Conservation (phyloP, 2,329 filamentous ascomycete genomes). For the Ascochyta koolunga region DNA sequence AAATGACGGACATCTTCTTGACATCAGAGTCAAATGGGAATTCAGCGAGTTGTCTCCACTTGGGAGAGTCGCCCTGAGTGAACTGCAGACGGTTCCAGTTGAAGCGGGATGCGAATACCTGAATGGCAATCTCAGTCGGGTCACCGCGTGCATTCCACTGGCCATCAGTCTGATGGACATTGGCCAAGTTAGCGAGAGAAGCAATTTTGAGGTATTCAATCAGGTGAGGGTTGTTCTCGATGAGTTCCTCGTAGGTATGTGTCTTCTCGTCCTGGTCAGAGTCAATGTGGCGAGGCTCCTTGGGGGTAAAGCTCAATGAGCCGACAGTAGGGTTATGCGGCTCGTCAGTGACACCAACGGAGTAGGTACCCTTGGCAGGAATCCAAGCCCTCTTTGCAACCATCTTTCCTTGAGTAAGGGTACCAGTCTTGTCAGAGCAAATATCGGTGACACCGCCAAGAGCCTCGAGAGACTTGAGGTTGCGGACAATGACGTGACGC, state of each 20-base stretch:
- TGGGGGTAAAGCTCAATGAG: constrained; percentile 35
- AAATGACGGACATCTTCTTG: constrained; percentile 78
- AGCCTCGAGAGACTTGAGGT: constrained; percentile 45
- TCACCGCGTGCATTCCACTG: constrained; percentile 45
- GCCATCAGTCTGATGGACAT: constrained; percentile 53
- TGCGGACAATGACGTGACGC: constrained; percentile 45
- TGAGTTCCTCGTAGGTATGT: constrained; percentile 28
- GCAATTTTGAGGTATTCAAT: constrained; percentile 42
- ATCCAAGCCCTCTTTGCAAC: constrained; percentile 45
- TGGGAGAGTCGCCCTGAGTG: constrained; percentile 33
- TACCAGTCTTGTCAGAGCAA: constrained; percentile 44
- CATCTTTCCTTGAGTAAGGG: constrained; percentile 45
- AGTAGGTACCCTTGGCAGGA: constrained; percentile 42
- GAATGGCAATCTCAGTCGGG: constrained; percentile 72
- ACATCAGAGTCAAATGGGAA: constrained; percentile 76
- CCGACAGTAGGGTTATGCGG: constrained; percentile 43
- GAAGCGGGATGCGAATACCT: constrained; percentile 75
- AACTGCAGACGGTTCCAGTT: constrained; percentile 61
- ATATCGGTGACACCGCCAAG: constrained; percentile 46
- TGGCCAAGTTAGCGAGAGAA: constrained; percentile 57
- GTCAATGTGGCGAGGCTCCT: constrained; percentile 35
- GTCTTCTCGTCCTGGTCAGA: constrained; percentile 36
- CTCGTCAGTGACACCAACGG: constrained; percentile 36
- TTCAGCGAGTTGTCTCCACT: constrained; percentile 59
- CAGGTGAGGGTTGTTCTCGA: constrained; percentile 36